A percentile compares a stretch with the other conserved stretches of the same genome.
Evolutionary conservation across 495 filamentous ascomycete genomes (phyloP).

Genomic region (Neurospora sp.): DNA sequence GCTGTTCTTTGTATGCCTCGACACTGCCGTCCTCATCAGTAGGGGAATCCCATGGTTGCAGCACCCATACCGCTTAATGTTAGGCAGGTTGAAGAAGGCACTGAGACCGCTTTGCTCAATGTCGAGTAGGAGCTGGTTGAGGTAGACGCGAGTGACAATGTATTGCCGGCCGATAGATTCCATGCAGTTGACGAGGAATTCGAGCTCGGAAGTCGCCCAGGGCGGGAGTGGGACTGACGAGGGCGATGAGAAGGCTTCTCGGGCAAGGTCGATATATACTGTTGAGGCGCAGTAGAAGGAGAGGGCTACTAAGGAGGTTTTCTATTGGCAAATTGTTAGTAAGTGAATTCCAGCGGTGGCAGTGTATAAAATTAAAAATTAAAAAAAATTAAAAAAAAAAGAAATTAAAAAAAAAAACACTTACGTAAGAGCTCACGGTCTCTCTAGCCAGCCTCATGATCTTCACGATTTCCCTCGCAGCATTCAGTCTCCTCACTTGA

Average conservation of each 20-base stretch:
- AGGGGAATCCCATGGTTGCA: constrained; percentile 28
- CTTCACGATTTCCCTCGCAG: constrained; percentile 33
- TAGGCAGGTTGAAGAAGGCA: not conserved
- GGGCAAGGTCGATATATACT: constrained; percentile 27
- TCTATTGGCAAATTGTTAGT: constrained; percentile 10
- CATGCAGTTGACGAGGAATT: constrained; percentile 32
- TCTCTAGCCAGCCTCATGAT: constrained; percentile 31
- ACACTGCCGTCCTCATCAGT: constrained; percentile 23
- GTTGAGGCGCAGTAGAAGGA: constrained; percentile 34
- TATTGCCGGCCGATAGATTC: constrained; percentile 24
- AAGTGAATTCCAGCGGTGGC: not conserved
- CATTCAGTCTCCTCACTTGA: constrained; percentile 21
- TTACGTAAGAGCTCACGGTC: constrained; percentile 18
- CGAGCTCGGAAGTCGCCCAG: constrained; percentile 18
- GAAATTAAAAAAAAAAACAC: not conserved
- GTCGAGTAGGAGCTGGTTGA: constrained; percentile 31
- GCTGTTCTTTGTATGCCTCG: constrained; percentile 13
- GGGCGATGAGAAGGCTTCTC: constrained; percentile 22
- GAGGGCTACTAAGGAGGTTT: constrained; percentile 27
- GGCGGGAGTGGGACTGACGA: constrained; percentile 15
- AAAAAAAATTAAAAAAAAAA: too few relatives aligned
- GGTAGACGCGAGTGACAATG: constrained; percentile 27
- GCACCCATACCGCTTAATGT: not conserved
- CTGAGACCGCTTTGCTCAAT: constrained; percentile 27
- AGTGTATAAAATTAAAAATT: not conserved